Conservation (phyloP, 2,329 filamentous ascomycete genomes). For the Macroventuria anomochaeta region DNA sequence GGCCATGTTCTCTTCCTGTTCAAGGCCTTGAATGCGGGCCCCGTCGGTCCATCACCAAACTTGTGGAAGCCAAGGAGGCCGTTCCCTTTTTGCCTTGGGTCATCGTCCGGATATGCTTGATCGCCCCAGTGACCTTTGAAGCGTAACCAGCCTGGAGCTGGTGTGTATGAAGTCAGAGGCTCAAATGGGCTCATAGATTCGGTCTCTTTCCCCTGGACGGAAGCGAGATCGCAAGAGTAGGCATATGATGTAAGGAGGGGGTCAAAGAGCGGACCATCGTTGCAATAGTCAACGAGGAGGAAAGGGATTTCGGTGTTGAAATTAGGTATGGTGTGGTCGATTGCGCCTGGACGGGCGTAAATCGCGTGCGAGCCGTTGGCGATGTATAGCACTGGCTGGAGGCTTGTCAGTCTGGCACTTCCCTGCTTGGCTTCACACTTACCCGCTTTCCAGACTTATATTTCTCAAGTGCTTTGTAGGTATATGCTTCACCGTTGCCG, state of each 20-base stretch:
- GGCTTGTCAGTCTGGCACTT: neutral
- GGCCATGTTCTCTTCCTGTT: constrained; percentile 28
- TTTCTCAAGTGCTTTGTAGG: constrained; percentile 62
- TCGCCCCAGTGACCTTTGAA: constrained; percentile 68
- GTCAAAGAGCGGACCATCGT: constrained; percentile 64
- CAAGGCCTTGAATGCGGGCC: constrained; percentile 53
- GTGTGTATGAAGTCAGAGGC: constrained; percentile 50
- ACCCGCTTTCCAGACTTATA: constrained; percentile 51
- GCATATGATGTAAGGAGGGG: constrained; percentile 61
- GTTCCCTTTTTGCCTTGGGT: constrained; percentile 49
- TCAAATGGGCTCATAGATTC: constrained; percentile 51
- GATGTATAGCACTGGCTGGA: constrained; percentile 56
- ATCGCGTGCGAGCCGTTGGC: constrained; percentile 68
- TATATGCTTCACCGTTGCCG: constrained; percentile 64
- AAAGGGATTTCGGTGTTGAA: constrained; percentile 58
- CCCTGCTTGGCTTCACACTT: neutral
- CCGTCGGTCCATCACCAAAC: constrained; percentile 64
- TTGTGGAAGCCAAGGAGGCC: constrained; percentile 50
- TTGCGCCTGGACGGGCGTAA: constrained; percentile 63
- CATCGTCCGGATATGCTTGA: constrained; percentile 57
- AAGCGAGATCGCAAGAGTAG: constrained; percentile 55
- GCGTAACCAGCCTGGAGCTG: constrained; percentile 60
- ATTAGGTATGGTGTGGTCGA: constrained; percentile 67
- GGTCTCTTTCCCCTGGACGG: too few species aligned
- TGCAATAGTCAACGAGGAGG: constrained; percentile 59